phyloP scores from a whole-genome alignment of 1,284 basidiomycete species.

The Erythrobasidium hasegawianum region DNA sequence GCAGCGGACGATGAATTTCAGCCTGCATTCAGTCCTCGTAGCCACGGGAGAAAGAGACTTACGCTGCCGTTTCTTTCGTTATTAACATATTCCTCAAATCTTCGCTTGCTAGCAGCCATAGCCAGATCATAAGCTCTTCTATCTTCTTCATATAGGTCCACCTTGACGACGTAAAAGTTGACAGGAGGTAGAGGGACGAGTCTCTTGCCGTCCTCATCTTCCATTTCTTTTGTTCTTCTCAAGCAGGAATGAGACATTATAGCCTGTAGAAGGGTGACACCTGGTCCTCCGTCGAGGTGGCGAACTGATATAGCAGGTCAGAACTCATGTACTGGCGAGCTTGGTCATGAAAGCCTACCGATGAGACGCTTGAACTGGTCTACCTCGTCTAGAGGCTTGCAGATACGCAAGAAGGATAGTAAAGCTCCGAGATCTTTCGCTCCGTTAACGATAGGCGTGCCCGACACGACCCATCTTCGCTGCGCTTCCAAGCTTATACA shows the following conservation, averaged over 20 bases:
- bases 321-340: not conserved
- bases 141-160: constrained; percentile 65
- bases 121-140: constrained; percentile 71
- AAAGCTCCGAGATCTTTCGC: constrained; percentile 72
- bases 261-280: constrained; percentile 54
- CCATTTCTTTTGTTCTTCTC: constrained; percentile 59
- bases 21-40: constrained; percentile 15
- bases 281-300: constrained; percentile 10
- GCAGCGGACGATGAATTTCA: not conserved
- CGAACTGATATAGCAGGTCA: constrained; percentile 59
- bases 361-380: constrained; percentile 50
- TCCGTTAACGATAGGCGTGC: constrained; percentile 86
- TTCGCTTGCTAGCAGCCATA: constrained; percentile 60
- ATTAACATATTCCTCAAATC: constrained; percentile 60
- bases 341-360: not conserved
- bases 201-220: constrained; percentile 66
- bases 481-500: constrained; percentile 26
- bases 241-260: constrained; percentile 50
- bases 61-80: constrained; percentile 42
- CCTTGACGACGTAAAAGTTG: constrained; percentile 55
- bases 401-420: constrained; percentile 72
- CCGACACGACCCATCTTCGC: constrained; percentile 57
- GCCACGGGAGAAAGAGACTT: constrained; percentile 42
- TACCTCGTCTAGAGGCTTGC: constrained; percentile 71
- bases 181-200: constrained; percentile 73